Base-by-base conservation (phyloP, 352 stramenopile genomes). In the Pythium dissotocum region DNA sequence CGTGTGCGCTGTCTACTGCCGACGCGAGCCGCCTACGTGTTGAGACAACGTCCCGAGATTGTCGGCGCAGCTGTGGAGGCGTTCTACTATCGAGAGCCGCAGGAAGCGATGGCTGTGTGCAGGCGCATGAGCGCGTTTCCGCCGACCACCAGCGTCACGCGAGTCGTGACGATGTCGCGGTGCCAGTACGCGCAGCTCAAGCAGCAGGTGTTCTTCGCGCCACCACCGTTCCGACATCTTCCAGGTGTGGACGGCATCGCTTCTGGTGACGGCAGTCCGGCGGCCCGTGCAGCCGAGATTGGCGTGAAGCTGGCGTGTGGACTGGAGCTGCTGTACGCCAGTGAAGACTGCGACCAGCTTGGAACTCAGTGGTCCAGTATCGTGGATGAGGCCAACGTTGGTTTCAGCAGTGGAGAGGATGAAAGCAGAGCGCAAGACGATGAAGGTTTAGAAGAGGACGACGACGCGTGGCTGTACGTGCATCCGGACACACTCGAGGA, bases 131-230 rank as follows among this genome's bases (percentile, higher is more conserved):
- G 65, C 4, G 58, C 48, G 1, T 91, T 95, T 44, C 58, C 77
- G 21, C 73, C 80, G 10, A 30, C 8, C 1, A 28, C 8, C 2
- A 32, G n/a, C 18, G 26, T 30, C 6, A 67, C 76, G 28, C 61
- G 68, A 18, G 73, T 77, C 58, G 75, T 94, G 33, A 76, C 77
- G 16, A 91, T 95, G 51, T 89, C 88, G n/a, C 80, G 85, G 58
- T 88, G 83, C 26, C 91, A 91, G 77, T 95, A 89, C 58, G 88
- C 88, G 26, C 83, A 94, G 71, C 70, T 94, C 32, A 91, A 88
- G 69, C 83, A 93, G 61, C 88, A 95, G 66, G 62, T 79, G 26
- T 93, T 94, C 58, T 81, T 76, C 58, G 69, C 85, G 7, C 88
- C 86, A 0, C 88, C 88, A 44, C 58, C 73, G 24, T 95, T 95